A percentile compares a stretch with the other conserved stretches of the same genome.
Conservation (phyloP, 192 early-diverging fungal species). For the Neocallimastix lanati region DNA sequence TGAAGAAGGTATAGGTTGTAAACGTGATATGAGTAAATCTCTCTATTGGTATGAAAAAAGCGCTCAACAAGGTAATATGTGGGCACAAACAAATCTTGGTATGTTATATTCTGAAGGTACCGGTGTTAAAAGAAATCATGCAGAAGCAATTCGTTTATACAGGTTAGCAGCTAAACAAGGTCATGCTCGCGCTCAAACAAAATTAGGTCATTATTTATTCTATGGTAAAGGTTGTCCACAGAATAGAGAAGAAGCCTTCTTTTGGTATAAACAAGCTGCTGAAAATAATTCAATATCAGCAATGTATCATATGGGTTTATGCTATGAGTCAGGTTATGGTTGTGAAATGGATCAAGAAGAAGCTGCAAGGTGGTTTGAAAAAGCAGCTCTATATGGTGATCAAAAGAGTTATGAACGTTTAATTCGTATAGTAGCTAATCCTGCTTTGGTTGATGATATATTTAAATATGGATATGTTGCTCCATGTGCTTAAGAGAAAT, state of each 20-base stretch:
- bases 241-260: neutral
- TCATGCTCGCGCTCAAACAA: slow-evolving; percentile 23
- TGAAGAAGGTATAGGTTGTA: neutral
- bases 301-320: slow-evolving; percentile 28
- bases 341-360: slow-evolving; percentile 13
- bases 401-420: neutral
- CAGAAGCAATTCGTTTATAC: slow-evolving; percentile 46
- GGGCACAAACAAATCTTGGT: slow-evolving; percentile 28
- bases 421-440: neutral
- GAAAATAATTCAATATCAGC: slow-evolving; percentile 24
- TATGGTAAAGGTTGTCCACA: neutral
- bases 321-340: slow-evolving; percentile 30
- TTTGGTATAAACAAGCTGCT: neutral
- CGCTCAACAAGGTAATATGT: slow-evolving; percentile 3
- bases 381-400: slow-evolving; percentile 7
- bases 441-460: neutral
- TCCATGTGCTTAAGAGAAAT: neutral
- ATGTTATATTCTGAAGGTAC: slow-evolving; percentile 38
- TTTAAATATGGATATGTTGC: neutral
- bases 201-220: slow-evolving; percentile 14
- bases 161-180: slow-evolving; percentile 46
- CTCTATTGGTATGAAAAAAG: neutral
- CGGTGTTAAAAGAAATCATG: slow-evolving; percentile 32
- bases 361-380: slow-evolving; percentile 21
- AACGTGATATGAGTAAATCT: neutral